A percentile compares a stretch with the other conserved stretches of the same genome.
phyloP scores from a whole-genome alignment of 1,284 basidiomycete species.

The Fistulinella cinereoalba region DNA sequence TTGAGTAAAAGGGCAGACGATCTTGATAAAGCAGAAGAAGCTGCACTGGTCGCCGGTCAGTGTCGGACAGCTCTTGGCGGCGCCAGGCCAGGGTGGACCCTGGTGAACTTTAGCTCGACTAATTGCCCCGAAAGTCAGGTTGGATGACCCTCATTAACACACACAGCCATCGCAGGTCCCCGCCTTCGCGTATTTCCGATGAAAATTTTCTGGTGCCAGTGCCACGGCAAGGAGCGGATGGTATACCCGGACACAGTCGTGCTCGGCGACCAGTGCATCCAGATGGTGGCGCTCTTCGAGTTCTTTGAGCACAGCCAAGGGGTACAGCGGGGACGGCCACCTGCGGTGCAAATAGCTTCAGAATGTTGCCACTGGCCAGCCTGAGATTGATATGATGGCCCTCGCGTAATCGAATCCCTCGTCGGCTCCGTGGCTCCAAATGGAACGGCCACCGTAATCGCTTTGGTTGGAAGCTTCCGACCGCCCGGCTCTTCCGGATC shows the following conservation, averaged over 20 bases:
- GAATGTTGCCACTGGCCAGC: too few relatives aligned
- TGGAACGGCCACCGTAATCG: slow-evolving; percentile 24
- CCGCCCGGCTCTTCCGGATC: slow-evolving; percentile 19
- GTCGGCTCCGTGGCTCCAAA: slow-evolving; percentile 26
- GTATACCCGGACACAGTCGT: not conserved
- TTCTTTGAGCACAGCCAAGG: not conserved
- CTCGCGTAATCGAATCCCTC: slow-evolving; percentile 14
- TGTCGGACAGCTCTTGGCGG: too few relatives aligned
- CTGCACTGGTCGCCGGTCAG: too few relatives aligned
- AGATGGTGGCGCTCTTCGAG: not conserved
- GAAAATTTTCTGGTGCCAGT: slow-evolving; percentile 31
- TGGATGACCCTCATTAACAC: slow-evolving; percentile 35
- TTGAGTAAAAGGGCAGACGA: slow-evolving; percentile 30
- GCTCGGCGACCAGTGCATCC: too few relatives aligned
- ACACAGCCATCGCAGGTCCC: slow-evolving; percentile 40
- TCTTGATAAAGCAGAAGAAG: slow-evolving; percentile 23
- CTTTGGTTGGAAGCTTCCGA: slow-evolving; percentile 11
- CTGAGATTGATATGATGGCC: not conserved
- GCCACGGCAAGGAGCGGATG: not conserved
- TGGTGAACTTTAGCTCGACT: slow-evolving; percentile 30
- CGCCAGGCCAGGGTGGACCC: slow-evolving; percentile 32
- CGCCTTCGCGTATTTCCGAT: slow-evolving; percentile 39
- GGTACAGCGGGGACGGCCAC: not conserved
- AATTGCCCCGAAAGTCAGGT: slow-evolving; percentile 34
- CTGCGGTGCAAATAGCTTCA: too few relatives aligned